A percentile compares a stretch with the other conserved stretches of the same genome.
Evolutionary conservation across 352 stramenopile species (phyloP).

Genomic region (Ophiocytium majus): DNA sequence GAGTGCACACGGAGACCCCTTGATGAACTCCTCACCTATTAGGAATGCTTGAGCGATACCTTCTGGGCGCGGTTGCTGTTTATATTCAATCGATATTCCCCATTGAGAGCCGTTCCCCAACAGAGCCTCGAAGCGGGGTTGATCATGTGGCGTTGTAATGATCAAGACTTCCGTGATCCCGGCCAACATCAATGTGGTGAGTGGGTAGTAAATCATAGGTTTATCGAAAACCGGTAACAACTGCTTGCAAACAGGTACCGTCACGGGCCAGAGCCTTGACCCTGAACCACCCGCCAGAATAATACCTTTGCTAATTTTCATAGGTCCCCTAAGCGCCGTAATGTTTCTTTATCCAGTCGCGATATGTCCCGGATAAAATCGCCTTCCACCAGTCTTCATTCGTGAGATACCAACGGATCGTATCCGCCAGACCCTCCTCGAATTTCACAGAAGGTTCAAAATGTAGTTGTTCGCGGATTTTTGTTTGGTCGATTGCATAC

Average conservation of each 20-base stretch:
- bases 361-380: too few species aligned
- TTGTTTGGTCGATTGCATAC: too few species aligned
- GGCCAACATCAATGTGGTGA: not conserved
- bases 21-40: not conserved
- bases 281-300: not conserved
- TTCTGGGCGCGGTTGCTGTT: not conserved
- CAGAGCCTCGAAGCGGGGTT: not conserved
- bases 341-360: too few species aligned
- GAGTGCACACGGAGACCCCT: not conserved
- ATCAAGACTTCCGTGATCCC: not conserved
- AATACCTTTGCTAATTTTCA: slow-evolving; percentile 7
- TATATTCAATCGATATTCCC: not conserved
- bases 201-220: slow-evolving; percentile 8
- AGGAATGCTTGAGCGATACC: not conserved
- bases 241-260: not conserved
- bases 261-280: not conserved
- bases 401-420: too few species aligned
- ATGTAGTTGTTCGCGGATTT: too few species aligned
- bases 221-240: not conserved
- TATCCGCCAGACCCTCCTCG: too few species aligned
- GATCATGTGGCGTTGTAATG: not conserved
- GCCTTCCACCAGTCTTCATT: too few species aligned
- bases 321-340: too few species aligned
- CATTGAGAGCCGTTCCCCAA: not conserved
- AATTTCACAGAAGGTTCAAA: too few species aligned